Conservation (phyloP, 192 early-diverging fungal genomes). For the Obelidium mucronatum region DNA sequence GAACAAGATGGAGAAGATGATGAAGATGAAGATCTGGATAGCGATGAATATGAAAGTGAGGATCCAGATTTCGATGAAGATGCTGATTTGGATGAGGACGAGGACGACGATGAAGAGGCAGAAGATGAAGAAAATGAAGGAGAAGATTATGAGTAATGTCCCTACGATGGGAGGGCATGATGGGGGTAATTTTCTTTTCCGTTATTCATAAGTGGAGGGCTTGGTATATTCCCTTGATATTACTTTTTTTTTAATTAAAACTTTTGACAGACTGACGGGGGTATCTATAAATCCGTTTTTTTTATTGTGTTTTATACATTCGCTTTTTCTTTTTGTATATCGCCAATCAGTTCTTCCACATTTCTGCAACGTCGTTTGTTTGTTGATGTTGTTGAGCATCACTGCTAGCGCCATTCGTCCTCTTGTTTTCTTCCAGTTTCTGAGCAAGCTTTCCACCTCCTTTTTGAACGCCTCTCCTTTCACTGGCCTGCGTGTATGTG, state of each 20-base stretch:
- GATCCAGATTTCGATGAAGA: conserved; percentile 31
- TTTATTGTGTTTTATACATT: neutral
- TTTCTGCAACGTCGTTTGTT: conserved; percentile 19
- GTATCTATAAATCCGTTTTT: neutral
- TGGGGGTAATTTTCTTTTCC: no score
- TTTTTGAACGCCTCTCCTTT: conserved; percentile 37
- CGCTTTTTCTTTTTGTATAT: neutral
- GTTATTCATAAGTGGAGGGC: no score
- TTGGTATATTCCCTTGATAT: no score
- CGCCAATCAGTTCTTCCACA: conserved; percentile 19
- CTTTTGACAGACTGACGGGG: no score
- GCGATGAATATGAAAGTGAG: conserved; percentile 34
- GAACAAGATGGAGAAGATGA: conserved; percentile 32
- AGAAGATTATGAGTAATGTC: conserved; percentile 4
- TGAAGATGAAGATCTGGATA: conserved; percentile 31
- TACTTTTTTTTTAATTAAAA: no score
- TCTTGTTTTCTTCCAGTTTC: conserved; percentile 33
- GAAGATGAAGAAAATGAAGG: neutral
- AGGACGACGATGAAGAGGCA: conserved; percentile 38
- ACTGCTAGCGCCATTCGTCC: neutral
- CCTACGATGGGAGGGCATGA: no score
- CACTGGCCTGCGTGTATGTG: neutral
- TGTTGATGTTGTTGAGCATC: neutral
- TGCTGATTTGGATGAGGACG: conserved; percentile 42
- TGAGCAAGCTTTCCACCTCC: conserved; percentile 38